phyloP scores from a whole-genome alignment of 2,329 filamentous ascomycete species.

The Aureobasidium sp. region DNA sequence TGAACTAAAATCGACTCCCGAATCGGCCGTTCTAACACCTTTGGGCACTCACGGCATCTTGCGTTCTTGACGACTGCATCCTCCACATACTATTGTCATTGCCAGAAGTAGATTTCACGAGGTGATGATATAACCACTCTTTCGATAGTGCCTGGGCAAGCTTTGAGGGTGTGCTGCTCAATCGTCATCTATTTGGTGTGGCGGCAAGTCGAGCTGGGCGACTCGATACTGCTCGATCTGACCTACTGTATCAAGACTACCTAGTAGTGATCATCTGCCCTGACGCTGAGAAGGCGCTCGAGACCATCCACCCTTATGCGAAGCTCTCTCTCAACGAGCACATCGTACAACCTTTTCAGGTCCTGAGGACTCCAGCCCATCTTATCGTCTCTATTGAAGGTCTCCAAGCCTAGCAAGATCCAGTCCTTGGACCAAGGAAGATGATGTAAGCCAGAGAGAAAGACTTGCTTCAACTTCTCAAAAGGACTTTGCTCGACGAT shows the following conservation, averaged over 20 bases:
- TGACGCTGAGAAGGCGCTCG: not conserved
- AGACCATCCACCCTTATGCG: constrained; percentile 34
- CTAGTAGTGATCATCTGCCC: not conserved
- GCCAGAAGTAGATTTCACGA: no score
- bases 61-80: not conserved
- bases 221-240: not conserved
- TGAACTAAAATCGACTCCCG: not conserved
- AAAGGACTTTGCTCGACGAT: not conserved
- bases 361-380: constrained; percentile 41
- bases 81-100: not conserved
- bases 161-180: not conserved
- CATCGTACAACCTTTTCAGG: constrained; percentile 46
- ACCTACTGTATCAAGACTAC: not conserved
- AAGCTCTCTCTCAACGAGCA: constrained; percentile 56
- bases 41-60: not conserved
- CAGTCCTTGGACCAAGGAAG: constrained; percentile 60
- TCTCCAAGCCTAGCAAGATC: constrained; percentile 50
- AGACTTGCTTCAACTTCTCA: constrained; percentile 18
- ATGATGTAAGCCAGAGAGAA: constrained; percentile 38
- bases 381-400: constrained; percentile 23
- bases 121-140: not conserved
- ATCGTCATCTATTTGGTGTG: not conserved
- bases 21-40: not conserved
- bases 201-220: not conserved
- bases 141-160: not conserved